Conservation (phyloP, 1,284 basidiomycete genomes). For the Apiotrichum gracile region DNA sequence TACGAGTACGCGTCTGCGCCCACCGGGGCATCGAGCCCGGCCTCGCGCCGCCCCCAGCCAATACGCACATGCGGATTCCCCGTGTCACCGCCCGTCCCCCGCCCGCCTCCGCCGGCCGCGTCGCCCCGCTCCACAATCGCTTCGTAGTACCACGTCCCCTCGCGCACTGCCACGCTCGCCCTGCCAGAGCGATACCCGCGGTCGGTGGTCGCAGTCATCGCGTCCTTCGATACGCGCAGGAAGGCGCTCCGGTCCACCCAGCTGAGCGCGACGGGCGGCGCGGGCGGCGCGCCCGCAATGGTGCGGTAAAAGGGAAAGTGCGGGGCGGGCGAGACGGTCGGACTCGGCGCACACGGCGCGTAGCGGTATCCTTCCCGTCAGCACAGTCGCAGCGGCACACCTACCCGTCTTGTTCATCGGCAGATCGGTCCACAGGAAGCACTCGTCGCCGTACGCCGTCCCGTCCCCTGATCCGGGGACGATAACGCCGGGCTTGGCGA, state of each 20-base stretch:
- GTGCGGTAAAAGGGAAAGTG: conserved; percentile 42
- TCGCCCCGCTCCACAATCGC: conserved; percentile 68
- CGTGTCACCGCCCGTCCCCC: conserved; percentile 26
- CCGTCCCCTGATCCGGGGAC: conserved; percentile 38
- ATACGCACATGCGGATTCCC: conserved; percentile 68
- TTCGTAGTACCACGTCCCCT: conserved; percentile 95
- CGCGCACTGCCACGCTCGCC: conserved; percentile 78
- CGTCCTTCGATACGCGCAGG: conserved; percentile 74
- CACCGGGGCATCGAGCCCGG: conserved; percentile 83
- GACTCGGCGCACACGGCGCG: conserved; percentile 46
- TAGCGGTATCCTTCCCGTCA: conserved; percentile 44
- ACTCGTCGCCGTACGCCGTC: conserved; percentile 35
- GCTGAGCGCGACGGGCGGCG: conserved; percentile 43
- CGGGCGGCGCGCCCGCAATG: conserved; percentile 32
- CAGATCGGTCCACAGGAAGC: conserved; percentile 42
- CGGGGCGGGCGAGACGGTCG: conserved; percentile 30
- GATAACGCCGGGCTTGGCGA: conserved; percentile 18
- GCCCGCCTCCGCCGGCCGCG: conserved; percentile 50
- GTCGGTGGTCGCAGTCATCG: conserved; percentile 68
- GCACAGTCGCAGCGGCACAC: no score
- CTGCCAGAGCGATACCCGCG: conserved; percentile 87
- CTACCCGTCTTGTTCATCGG: conserved; percentile 43
- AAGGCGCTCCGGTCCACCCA: conserved; percentile 53
- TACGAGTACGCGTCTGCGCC: conserved; percentile 94
- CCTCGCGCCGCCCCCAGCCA: conserved; percentile 88